Percentiles rank a stretch among this genome's conserved stretches.
Evolutionary conservation across 1,139 yeast species (phyloP).

Genomic region (Sugiyamaella pinicola): DNA sequence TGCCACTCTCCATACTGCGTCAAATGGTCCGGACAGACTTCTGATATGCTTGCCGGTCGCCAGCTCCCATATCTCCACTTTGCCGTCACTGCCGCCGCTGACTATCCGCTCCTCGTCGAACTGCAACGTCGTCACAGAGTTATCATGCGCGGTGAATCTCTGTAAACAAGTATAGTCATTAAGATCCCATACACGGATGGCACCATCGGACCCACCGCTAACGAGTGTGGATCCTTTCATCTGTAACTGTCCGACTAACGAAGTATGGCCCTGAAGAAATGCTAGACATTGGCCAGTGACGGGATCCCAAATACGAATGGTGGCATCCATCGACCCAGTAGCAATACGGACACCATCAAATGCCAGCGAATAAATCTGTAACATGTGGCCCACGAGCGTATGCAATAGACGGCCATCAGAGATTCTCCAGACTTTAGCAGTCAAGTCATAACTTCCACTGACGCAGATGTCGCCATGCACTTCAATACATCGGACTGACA

Average conservation of each 20-base stretch:
- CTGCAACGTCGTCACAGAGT: slow-evolving; percentile 84
- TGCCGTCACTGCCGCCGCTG: slow-evolving; percentile 86
- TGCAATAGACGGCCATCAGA: slow-evolving; percentile 73
- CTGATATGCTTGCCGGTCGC: slow-evolving; percentile 61
- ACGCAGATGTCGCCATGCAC: slow-evolving; percentile 48
- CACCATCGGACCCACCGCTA: slow-evolving; percentile 90
- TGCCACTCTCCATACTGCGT: slow-evolving; percentile 49
- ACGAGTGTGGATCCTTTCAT: slow-evolving; percentile 85
- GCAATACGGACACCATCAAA: slow-evolving; percentile 79
- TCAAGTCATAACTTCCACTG: slow-evolving; percentile 85
- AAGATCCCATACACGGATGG: slow-evolving; percentile 91
- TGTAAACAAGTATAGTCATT: slow-evolving; percentile 85
- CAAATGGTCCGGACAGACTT: slow-evolving; percentile 43
- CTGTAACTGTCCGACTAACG: slow-evolving; percentile 76
- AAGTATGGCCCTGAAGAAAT: slow-evolving; percentile 72
- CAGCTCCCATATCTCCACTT: slow-evolving; percentile 90
- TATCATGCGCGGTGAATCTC: slow-evolving; percentile 79
- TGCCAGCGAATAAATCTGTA: slow-evolving; percentile 81
- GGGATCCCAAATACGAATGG: slow-evolving; percentile 90
- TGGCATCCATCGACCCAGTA: slow-evolving; percentile 88
- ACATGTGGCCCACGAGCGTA: slow-evolving; percentile 81
- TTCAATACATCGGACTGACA: slow-evolving; percentile 80
- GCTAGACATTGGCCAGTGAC: slow-evolving; percentile 76
- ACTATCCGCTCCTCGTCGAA: slow-evolving; percentile 86
- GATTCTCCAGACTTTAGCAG: slow-evolving; percentile 86